Conservation (phyloP, 129 eudicot species). For the Centrapalus pauciflorus region DNA sequence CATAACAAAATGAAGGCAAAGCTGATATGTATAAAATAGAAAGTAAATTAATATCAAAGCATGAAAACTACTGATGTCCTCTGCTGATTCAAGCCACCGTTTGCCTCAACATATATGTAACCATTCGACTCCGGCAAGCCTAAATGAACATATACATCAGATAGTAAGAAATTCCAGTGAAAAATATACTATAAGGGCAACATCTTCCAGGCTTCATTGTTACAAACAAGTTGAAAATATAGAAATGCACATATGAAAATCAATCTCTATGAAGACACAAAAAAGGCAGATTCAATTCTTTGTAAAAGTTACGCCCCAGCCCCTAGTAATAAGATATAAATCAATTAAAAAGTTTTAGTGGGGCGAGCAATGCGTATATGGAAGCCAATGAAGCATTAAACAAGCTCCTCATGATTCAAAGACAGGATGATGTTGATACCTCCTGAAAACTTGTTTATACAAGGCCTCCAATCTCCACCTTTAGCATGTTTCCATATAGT, state of each 20-base stretch:
- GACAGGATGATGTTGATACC: conserved; percentile 37
- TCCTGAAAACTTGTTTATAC: conserved; percentile 68
- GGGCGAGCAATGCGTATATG: neutral
- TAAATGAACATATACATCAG: conserved; percentile 17
- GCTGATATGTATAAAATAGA: neutral
- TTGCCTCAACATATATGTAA: conserved; percentile 86
- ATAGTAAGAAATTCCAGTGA: neutral
- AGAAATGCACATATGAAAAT: neutral
- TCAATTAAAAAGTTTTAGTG: neutral
- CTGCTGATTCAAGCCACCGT: conserved; percentile 98
- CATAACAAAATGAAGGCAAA: neutral
- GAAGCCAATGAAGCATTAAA: neutral
- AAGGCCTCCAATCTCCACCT: conserved; percentile 88
- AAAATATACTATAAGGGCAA: neutral
- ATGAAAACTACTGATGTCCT: conserved; percentile 64
- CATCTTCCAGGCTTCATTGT: neutral
- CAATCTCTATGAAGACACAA: neutral
- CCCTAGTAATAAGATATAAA: neutral
- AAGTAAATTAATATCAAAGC: neutral
- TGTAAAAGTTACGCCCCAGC: neutral
- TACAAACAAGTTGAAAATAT: neutral
- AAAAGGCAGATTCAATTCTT: neutral
- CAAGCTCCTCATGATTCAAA: neutral
- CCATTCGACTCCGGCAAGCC: conserved; percentile 93
- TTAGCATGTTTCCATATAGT: conserved; percentile 90